Base-by-base conservation (phyloP, 2,329 filamentous ascomycete genomes). In the Penicillium sclerotiorum region DNA sequence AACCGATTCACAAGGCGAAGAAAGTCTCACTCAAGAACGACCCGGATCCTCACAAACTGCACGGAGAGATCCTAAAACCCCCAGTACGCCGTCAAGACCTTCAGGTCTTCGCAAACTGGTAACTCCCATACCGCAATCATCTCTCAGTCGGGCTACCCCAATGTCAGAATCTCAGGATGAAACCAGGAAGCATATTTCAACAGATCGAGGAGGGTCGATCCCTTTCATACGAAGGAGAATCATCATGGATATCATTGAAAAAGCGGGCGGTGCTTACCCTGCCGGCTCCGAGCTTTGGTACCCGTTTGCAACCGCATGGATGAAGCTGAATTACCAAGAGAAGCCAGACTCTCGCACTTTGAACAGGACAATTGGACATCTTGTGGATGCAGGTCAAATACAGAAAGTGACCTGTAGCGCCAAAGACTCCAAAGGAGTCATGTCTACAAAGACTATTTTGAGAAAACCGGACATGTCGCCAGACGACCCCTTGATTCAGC, bases 221-320 rank as follows among this genome's bases (percentile, higher is more conserved):
- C 68, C 67, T 18, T 61, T 74, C 38, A 64, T 76, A 32, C 73
- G 79, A 23, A 73, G 70, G 45, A 75, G 75, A 15, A 78, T 84
- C 23, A 69, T 85, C 3, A 65, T 81, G 61, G 74, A 82, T 21
- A 77, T 85, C 32, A 60, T 85, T 11, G 69, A 79, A 37, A 72
- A 75, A 41, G 79, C 78, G 47, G 73, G 74, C 38, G 83, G 83
- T 7, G 77, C 80, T 2, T 84, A 80, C 45, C 80, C 82, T 2
- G 73, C 78, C 30, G 76, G 80, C 20, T 71, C 71, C 37, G 80
- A 83, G 55, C 72, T 85, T n/a, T 77, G 74, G 64, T 73, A 77
- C 54, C 77, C 82, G 8, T 84, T 83, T 55, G 68, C 73, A 12
- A 75, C 76, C 2, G 67, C 75, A 13, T 86, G 82, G 81, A 68